Evolutionary conservation across 176 grass and related monocot species (phyloP).

Genomic region (Carex parvula): DNA sequence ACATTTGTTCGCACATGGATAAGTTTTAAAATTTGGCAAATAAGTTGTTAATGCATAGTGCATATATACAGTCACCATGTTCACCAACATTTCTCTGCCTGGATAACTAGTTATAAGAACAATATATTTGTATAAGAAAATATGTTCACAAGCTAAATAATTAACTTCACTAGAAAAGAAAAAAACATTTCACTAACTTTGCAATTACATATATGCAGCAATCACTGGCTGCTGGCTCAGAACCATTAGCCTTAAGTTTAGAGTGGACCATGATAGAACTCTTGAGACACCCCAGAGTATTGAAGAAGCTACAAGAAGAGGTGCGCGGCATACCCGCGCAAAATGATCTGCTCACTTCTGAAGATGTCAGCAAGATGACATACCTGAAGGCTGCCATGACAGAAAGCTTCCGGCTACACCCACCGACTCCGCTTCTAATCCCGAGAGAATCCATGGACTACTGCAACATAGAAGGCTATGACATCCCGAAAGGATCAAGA

Average conservation of each 20-base stretch:
- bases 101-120: not conserved
- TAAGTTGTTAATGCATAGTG: too few relatives aligned
- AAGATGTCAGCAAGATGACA: slow-evolving; percentile 5
- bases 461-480: slow-evolving; percentile 30
- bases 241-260: slow-evolving; percentile 26
- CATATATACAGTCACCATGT: too few relatives aligned
- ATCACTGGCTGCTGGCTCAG: slow-evolving; percentile 35
- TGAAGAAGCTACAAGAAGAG: slow-evolving; percentile 23
- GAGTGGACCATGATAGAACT: slow-evolving; percentile 43
- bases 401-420: slow-evolving; percentile 41
- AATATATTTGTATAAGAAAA: not conserved
- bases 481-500: slow-evolving; percentile 16
- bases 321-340: not conserved
- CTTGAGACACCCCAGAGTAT: slow-evolving; percentile 1
- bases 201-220: slow-evolving; percentile 4
- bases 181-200: slow-evolving; percentile 33
- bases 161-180: not conserved
- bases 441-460: slow-evolving; percentile 23
- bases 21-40: not conserved
- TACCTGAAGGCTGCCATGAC: slow-evolving; percentile 44
- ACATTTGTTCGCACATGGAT: not conserved
- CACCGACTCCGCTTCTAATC: slow-evolving; percentile 34
- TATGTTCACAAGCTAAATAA: not conserved
- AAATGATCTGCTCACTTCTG: not conserved
- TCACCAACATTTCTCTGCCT: too few relatives aligned